Conservation (phyloP, 1,284 basidiomycete species). For the Ustilago shanxiensis region DNA sequence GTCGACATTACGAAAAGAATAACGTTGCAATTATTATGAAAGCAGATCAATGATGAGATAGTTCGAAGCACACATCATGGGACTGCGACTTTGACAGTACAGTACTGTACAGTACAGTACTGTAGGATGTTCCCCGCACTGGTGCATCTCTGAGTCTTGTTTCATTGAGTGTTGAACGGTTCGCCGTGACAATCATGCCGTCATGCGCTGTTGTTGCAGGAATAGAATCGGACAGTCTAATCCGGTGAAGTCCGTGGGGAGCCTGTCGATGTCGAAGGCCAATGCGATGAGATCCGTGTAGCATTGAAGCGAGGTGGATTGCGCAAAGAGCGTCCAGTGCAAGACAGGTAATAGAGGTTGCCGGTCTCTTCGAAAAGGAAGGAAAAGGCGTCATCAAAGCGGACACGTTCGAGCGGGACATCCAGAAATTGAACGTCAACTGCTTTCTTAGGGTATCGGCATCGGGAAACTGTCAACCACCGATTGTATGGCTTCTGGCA, state of each 20-base stretch:
- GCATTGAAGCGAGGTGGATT: background rate
- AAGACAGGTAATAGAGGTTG: background rate
- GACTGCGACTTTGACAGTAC: background rate
- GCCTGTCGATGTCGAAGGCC: background rate
- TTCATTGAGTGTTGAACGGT: background rate
- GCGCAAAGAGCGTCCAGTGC: background rate
- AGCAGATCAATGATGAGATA: too few relatives aligned
- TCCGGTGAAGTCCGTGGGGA: conserved; percentile 2
- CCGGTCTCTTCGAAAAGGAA: background rate
- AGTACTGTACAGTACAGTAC: too few relatives aligned
- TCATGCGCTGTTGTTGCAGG: background rate
- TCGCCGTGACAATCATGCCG: background rate
- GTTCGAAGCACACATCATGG: too few relatives aligned
- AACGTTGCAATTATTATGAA: too few relatives aligned
- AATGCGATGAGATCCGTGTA: background rate
- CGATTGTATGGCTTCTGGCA: background rate
- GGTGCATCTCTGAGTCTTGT: background rate
- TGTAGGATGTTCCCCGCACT: too few relatives aligned
- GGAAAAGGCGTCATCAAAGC: conserved; percentile 11
- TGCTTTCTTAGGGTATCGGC: background rate
- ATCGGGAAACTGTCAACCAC: background rate
- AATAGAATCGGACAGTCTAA: background rate
- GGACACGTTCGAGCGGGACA: background rate
- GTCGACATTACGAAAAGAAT: too few relatives aligned
- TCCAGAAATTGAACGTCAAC: background rate